Conservation (phyloP, 192 early-diverging fungal genomes). For the Glomus cerebriforme region DNA sequence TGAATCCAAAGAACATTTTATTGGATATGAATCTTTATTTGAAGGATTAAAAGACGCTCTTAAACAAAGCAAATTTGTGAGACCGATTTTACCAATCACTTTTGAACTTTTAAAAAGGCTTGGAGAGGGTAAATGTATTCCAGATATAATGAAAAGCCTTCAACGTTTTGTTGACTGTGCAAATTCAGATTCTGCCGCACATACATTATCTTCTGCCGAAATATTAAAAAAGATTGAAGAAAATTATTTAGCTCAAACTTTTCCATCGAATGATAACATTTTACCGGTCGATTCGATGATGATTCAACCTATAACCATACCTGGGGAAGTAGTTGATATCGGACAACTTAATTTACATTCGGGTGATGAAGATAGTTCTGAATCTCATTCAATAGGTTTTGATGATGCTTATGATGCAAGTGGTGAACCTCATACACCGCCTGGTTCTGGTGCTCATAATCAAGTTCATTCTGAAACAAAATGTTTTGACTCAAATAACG, state of each 20-base stretch:
- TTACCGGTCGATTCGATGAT: background rate
- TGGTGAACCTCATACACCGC: background rate
- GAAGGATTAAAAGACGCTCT: background rate
- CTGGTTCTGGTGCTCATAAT: no score
- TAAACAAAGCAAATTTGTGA: background rate
- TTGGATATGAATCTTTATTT: background rate
- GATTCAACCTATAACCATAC: background rate
- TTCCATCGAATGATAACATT: background rate
- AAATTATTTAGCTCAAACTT: background rate
- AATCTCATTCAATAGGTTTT: no score
- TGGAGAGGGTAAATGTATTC: background rate
- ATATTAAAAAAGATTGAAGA: background rate
- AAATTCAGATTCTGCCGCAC: no score
- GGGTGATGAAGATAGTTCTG: background rate
- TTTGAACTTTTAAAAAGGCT: background rate
- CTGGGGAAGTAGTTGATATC: no score
- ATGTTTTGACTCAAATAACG: no score
- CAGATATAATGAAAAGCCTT: background rate
- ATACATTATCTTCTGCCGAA: background rate
- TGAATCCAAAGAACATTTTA: slow-evolving; percentile 5
- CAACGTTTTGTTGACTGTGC: background rate
- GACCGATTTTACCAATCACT: background rate
- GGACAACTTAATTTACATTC: background rate
- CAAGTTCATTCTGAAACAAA: no score
- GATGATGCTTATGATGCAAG: background rate